A percentile compares a stretch with the other conserved stretches of the same genome.
These are phyloP conservation scores for Solanum chilense DNA, from an alignment of 257 asterid species.

Conservation along the genomic window DNA sequence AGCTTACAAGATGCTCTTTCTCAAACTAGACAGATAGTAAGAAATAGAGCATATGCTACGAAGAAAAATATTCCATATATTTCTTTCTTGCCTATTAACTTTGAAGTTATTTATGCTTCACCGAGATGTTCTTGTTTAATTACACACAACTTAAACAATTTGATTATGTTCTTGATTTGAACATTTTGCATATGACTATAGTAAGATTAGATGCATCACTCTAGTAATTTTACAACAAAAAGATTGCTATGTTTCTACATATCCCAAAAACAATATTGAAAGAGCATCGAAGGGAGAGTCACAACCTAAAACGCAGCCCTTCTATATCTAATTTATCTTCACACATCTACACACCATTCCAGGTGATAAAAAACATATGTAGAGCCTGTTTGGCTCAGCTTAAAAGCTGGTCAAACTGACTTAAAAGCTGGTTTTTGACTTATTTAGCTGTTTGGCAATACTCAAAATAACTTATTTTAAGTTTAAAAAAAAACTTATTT, in stretches of 20 bases:
- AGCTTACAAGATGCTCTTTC: not conserved
- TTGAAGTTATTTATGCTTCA: not conserved
- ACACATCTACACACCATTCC: too few relatives aligned
- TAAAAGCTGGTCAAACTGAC: too few relatives aligned
- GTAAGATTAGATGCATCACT: not conserved
- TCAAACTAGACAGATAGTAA: not conserved
- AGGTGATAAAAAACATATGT: not conserved
- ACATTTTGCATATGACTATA: not conserved
- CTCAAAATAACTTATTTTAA: too few relatives aligned
- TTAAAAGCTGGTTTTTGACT: too few relatives aligned
- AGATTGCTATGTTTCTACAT: not conserved
- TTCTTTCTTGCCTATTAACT: not conserved
- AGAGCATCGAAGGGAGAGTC: not conserved
- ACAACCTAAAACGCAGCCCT: not conserved
- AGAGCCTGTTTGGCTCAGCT: too few relatives aligned
- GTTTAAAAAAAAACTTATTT: too few relatives aligned
- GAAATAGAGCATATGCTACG: not conserved
- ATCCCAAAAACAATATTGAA: not conserved
- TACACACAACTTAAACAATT: not conserved
- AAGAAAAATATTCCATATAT: not conserved
- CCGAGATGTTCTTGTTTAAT: not conserved
- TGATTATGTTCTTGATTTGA: not conserved
- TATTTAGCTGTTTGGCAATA: too few relatives aligned
- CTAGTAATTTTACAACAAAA: not conserved
- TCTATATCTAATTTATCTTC: not conserved